Percentiles rank a stretch among this genome's conserved stretches.
phyloP scores from a whole-genome alignment of 108 stramenopile species.

The Skeletonema potamos region DNA sequence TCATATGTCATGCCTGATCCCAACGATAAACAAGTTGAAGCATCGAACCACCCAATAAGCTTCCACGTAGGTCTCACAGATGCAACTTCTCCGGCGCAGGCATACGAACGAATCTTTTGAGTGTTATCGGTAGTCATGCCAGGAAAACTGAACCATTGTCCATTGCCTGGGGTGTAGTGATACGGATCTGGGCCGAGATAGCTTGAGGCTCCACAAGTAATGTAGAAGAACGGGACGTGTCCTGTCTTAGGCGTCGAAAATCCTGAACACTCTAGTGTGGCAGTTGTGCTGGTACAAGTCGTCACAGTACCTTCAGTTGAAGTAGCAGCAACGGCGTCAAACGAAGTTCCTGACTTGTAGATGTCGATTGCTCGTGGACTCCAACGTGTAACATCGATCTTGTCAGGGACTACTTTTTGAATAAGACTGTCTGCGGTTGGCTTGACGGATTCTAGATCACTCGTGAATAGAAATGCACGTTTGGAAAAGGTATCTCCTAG shows the following conservation, averaged over 20 bases:
- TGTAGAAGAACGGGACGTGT: slow-evolving; percentile 13
- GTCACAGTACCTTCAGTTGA: slow-evolving; percentile 12
- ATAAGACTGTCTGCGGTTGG: neutral
- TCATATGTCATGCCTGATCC: neutral
- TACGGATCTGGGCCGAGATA: slow-evolving; percentile 32
- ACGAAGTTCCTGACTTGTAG: slow-evolving; percentile 9
- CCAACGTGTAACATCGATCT: slow-evolving; percentile 8
- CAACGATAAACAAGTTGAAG: neutral
- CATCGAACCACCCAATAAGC: slow-evolving; percentile 25
- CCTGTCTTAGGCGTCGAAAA: slow-evolving; percentile 10
- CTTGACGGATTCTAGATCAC: slow-evolving; percentile 3
- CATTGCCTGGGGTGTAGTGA: slow-evolving; percentile 20
- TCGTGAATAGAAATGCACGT: slow-evolving; percentile 14
- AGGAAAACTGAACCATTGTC: slow-evolving; percentile 15
- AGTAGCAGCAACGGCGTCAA: slow-evolving; percentile 17
- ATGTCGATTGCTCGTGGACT: slow-evolving; percentile 17
- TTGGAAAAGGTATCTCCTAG: slow-evolving; percentile 26
- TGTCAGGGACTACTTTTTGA: neutral
- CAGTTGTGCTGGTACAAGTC: slow-evolving; percentile 1
- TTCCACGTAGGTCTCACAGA: slow-evolving; percentile 25
- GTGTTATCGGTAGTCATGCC: slow-evolving; percentile 1
- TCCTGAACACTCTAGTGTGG: slow-evolving; percentile 8
- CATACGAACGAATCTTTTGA: slow-evolving; percentile 18
- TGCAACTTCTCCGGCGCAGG: slow-evolving; percentile 12
- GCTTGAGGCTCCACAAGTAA: slow-evolving; percentile 17